Base-by-base conservation (phyloP, 2,329 filamentous ascomycete genomes). In the Xylariomycetidae sp. region DNA sequence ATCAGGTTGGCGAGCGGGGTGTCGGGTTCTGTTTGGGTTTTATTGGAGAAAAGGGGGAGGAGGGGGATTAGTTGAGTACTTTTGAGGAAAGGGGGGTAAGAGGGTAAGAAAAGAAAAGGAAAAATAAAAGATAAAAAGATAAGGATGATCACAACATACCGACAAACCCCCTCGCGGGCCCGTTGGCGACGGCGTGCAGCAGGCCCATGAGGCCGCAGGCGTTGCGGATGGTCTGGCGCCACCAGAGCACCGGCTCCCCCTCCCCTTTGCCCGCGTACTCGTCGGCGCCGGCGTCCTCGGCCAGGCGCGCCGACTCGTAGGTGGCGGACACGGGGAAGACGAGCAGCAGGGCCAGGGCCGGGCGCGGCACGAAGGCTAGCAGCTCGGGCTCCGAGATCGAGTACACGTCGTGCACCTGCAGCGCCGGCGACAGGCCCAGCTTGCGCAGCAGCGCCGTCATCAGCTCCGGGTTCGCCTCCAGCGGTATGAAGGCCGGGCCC, bases 151-250 rank as follows among this genome's bases (percentile, higher is more conserved):
- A 30, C 19, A 3, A 63, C 50, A 39, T 58, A 66, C 74, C 61
- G 34, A 94, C 74, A 33, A 81, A 74, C 4, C 64, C 62, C 36
- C 74, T 66, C 1, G 85, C 82, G 2, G 72, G 70, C 0, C 88
- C 88, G 59, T 97, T 98, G 28, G 73, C 72, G 0, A 87, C 77
- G 13, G 82, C 85, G 57, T 97, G 92, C 28, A 97, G 59, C 17
- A 97, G 63, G 0, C 85, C 92, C 67, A 96, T 95, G 27, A 95
- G 66, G 0, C 90, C 90, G 59, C 90, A 97, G 1, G 90, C 88
- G 57, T 97, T 94, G 40, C 85, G 77, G 50, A 97, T 96, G 0
- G 89, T 97, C 66, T 97, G 90, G 49, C 79, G 85, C 72, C 89
- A 97, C 92, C 90, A 98, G 6, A 94, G 54, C 0, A 96, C 86